Conservation (phyloP, 345 rosid genomes). For the Aurinia saxatilis region DNA sequence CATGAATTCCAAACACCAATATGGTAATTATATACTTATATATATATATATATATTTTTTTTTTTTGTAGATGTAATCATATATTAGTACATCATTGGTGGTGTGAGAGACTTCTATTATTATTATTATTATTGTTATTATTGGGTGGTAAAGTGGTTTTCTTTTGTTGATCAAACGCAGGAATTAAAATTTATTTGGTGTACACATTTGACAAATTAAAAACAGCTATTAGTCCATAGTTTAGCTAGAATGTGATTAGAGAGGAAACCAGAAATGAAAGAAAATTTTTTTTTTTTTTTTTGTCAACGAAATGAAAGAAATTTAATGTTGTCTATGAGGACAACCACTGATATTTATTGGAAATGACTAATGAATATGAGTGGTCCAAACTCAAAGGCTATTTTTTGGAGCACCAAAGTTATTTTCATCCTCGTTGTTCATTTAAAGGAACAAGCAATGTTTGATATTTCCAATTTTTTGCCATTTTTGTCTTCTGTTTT, state of each 20-base stretch:
- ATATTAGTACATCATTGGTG: background rate
- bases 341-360: slow-evolving; percentile 23
- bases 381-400: slow-evolving; percentile 25
- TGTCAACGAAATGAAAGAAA: slow-evolving; percentile 12
- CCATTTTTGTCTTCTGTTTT: slow-evolving; percentile 18
- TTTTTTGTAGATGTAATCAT: background rate
- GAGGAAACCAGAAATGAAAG: slow-evolving; percentile 8
- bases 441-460: slow-evolving; percentile 10
- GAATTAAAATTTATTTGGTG: background rate
- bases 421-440: slow-evolving; percentile 10
- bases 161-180: background rate
- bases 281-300: too few species aligned
- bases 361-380: slow-evolving; percentile 25
- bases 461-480: slow-evolving; percentile 3
- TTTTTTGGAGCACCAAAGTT: background rate
- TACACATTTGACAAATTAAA: slow-evolving; percentile 4
- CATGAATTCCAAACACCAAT: too few species aligned
- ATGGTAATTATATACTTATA: too few species aligned
- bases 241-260: background rate
- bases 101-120: background rate
- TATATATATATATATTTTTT: too few species aligned
- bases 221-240: slow-evolving; percentile 15
- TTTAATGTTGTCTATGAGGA: slow-evolving; percentile 19
- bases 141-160: background rate
- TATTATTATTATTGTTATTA: too few species aligned